Conservation (phyloP, 2,329 filamentous ascomycete species). For the Ophidiomyces ophidiicola region DNA sequence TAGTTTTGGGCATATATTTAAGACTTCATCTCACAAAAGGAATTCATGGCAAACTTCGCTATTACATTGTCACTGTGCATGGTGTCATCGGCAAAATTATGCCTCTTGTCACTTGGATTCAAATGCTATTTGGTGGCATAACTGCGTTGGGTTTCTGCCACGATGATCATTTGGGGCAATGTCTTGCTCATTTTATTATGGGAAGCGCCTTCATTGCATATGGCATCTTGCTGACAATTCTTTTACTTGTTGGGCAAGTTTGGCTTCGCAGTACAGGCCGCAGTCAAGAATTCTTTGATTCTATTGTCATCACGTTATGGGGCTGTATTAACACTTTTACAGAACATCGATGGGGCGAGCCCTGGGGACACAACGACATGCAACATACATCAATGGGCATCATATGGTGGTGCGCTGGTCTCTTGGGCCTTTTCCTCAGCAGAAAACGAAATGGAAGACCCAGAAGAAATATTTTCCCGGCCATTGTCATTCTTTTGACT, state of each 20-base stretch:
- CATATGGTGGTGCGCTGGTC: constrained; percentile 90
- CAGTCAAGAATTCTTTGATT: constrained; percentile 96
- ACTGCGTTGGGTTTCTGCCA: constrained; percentile 86
- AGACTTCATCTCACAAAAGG: constrained; percentile 80
- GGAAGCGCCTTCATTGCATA: constrained; percentile 92
- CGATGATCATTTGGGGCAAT: constrained; percentile 82
- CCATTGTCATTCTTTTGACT: constrained; percentile 78
- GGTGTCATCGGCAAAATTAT: constrained; percentile 75
- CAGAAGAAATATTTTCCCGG: constrained; percentile 85
- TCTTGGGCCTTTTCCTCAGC: constrained; percentile 87
- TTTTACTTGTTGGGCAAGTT: constrained; percentile 75
- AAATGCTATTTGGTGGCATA: constrained; percentile 94
- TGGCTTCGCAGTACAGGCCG: constrained; percentile 74
- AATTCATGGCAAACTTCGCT: constrained; percentile 65
- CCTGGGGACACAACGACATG: constrained; percentile 86
- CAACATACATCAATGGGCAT: constrained; percentile 99
- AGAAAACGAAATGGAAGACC: constrained; percentile 69
- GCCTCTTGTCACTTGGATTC: constrained; percentile 75
- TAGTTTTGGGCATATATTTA: constrained; percentile 72
- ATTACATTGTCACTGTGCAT: constrained; percentile 59
- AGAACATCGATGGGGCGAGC: constrained; percentile 82
- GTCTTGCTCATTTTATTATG: constrained; percentile 96
- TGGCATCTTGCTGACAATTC: constrained; percentile 71
- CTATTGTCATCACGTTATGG: constrained; percentile 80
- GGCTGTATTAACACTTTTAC: constrained; percentile 97